phyloP scores from a whole-genome alignment of 257 asterid species.

The Agastache rugosa region DNA sequence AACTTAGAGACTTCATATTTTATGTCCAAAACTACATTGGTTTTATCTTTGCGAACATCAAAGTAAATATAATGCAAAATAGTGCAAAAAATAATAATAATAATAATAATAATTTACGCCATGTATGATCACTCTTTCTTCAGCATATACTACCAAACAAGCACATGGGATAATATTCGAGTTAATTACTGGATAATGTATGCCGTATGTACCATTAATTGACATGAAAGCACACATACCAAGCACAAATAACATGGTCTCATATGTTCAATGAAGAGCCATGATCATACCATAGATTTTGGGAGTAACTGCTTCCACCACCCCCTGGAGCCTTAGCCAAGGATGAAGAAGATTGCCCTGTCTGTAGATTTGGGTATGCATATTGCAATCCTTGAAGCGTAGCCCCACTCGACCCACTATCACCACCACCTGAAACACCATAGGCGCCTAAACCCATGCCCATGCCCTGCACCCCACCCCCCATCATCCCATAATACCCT shows the following conservation, averaged over 20 bases:
- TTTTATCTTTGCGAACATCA: background rate
- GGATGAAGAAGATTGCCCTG: constrained; percentile 52
- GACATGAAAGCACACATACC: constrained; percentile 13
- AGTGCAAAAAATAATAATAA: background rate
- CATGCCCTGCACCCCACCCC: constrained; percentile 44
- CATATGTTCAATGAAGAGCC: constrained; percentile 19
- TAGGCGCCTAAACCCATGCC: constrained; percentile 56
- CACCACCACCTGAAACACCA: constrained; percentile 43
- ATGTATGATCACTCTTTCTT: constrained; percentile 5
- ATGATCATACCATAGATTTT: constrained; percentile 51
- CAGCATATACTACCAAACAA: background rate
- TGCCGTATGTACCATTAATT: background rate
- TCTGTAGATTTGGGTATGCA: constrained; percentile 54
- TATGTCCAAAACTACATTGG: constrained; percentile 1
- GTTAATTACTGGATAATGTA: background rate
- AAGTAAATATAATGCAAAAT: background rate
- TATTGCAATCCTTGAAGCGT: constrained; percentile 53
- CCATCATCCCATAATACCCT: constrained; percentile 65
- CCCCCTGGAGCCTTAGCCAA: constrained; percentile 44
- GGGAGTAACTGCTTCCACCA: constrained; percentile 49
- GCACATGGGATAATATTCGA: background rate
- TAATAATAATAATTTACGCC: background rate
- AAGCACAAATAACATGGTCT: background rate
- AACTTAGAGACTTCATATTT: background rate
- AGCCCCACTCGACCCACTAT: constrained; percentile 48